Conservation (phyloP, 306 rosid genomes). For the Sphenostylis stenocarpa region DNA sequence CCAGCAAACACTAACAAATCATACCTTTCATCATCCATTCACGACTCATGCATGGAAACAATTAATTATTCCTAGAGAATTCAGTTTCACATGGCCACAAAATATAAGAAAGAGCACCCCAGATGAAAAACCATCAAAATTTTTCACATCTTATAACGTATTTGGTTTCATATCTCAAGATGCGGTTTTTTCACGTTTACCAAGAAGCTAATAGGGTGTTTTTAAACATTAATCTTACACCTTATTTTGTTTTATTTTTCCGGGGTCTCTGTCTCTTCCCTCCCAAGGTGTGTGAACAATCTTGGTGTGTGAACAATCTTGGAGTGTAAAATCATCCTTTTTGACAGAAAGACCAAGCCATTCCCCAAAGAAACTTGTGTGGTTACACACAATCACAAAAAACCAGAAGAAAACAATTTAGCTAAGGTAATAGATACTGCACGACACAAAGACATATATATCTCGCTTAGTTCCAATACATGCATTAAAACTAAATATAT, state of each 20-base stretch:
- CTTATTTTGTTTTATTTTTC: neutral
- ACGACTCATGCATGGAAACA: slow-evolving; percentile 4
- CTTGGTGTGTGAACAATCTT: no score
- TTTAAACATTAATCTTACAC: neutral
- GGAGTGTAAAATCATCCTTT: neutral
- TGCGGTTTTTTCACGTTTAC: neutral
- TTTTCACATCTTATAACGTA: neutral
- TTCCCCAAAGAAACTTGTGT: neutral
- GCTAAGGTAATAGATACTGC: neutral
- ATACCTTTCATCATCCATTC: neutral
- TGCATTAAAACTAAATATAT: slow-evolving; percentile 8
- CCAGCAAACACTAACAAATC: slow-evolving; percentile 24
- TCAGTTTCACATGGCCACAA: neutral
- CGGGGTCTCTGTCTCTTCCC: neutral
- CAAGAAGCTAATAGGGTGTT: neutral
- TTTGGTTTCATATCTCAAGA: neutral
- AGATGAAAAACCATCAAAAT: neutral
- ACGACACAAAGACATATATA: neutral
- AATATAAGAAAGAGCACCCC: neutral
- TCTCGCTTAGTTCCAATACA: slow-evolving; percentile 9
- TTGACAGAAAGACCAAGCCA: neutral
- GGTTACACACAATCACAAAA: neutral
- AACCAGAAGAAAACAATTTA: slow-evolving; percentile 3
- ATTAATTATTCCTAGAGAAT: neutral
- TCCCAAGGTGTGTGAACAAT: neutral